Conservation (phyloP, 306 rosid species). For the Pueraria montana region DNA sequence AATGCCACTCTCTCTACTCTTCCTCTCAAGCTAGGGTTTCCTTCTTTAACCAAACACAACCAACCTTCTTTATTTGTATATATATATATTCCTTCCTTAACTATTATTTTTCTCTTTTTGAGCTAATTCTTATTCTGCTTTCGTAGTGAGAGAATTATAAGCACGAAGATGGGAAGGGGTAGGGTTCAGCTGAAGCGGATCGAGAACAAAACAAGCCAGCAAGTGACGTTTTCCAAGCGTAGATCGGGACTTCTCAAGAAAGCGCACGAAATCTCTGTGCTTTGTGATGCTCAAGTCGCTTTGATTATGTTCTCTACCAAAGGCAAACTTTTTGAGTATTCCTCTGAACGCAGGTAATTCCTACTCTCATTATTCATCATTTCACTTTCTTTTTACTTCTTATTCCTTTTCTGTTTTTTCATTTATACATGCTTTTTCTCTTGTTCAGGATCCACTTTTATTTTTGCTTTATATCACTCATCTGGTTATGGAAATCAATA, state of each 20-base stretch:
- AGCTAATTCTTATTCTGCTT: background rate
- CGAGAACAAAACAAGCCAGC: slow-evolving; percentile 88
- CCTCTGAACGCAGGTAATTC: slow-evolving; percentile 62
- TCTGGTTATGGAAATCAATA: background rate
- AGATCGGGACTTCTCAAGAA: slow-evolving; percentile 78
- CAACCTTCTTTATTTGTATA: background rate
- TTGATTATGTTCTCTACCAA: slow-evolving; percentile 78
- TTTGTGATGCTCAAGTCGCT: slow-evolving; percentile 87
- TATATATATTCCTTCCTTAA: background rate
- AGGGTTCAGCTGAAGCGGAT: slow-evolving; percentile 86
- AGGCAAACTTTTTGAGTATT: slow-evolving; percentile 81
- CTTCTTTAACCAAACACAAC: slow-evolving; percentile 26
- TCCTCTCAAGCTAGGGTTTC: slow-evolving; percentile 56
- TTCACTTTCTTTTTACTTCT: background rate
- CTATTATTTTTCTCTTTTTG: background rate
- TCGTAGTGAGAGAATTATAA: background rate
- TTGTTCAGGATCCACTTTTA: background rate
- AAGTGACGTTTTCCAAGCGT: slow-evolving; percentile 86
- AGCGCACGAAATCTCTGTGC: slow-evolving; percentile 90
- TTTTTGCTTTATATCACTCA: background rate
- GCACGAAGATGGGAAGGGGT: slow-evolving; percentile 72
- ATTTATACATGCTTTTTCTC: background rate
- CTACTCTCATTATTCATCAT: background rate
- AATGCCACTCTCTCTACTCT: slow-evolving; percentile 11
- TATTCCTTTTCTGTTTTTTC: background rate